Evolutionary conservation across 345 rosid species (phyloP).

Genomic region (Odontarrhena argentea): DNA sequence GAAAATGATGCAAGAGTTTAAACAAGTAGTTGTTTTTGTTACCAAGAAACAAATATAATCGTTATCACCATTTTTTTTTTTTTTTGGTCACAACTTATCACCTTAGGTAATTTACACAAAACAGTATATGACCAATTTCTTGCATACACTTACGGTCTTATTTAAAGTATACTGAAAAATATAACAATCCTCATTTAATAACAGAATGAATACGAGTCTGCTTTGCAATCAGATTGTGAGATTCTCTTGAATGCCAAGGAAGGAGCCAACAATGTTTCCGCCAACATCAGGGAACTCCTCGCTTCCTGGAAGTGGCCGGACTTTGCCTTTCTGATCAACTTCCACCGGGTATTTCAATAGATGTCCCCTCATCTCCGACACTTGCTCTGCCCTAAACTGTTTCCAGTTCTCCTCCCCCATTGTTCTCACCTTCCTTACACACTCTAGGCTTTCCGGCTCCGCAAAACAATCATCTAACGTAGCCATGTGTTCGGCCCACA

Average conservation of each 20-base stretch:
- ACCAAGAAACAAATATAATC: no score
- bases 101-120: no score
- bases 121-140: neutral
- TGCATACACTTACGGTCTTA: neutral
- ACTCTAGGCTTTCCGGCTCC: slow-evolving; percentile 73
- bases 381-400: slow-evolving; percentile 63
- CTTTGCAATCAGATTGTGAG: slow-evolving; percentile 61
- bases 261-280: slow-evolving; percentile 81
- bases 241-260: slow-evolving; percentile 78
- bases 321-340: slow-evolving; percentile 80
- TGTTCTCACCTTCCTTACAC: slow-evolving; percentile 66
- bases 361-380: slow-evolving; percentile 85
- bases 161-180: neutral
- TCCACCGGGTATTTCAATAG: slow-evolving; percentile 84
- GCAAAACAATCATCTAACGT: slow-evolving; percentile 59
- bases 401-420: slow-evolving; percentile 72
- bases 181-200: neutral
- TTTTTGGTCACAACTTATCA: no score
- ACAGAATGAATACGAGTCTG: neutral
- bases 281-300: slow-evolving; percentile 90
- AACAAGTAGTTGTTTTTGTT: no score
- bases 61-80: no score
- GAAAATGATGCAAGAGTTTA: no score
- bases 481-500: slow-evolving; percentile 94
- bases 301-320: slow-evolving; percentile 62